These are phyloP conservation scores for Rhizopogon vinicolor DNA, from an alignment of 768 basidiomycete species.

Conservation along the genomic window DNA sequence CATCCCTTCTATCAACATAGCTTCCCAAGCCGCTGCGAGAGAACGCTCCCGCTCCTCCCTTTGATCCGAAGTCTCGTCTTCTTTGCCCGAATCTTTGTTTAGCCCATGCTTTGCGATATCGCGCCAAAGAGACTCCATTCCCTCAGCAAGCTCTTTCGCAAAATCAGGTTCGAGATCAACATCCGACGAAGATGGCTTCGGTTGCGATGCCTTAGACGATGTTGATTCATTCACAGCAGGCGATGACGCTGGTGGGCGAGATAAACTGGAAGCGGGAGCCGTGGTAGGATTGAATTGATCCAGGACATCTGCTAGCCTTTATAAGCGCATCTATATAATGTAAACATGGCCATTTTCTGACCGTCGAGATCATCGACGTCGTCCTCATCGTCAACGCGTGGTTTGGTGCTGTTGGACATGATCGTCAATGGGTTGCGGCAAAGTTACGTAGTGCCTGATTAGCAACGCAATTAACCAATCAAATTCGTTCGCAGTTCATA, in stretches of 20 bases:
- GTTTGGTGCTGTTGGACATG: constrained; percentile 11
- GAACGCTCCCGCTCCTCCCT: constrained; percentile 28
- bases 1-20: constrained; percentile 63
- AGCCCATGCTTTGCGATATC: constrained; percentile 14
- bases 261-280: constrained; percentile 7
- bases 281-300: constrained; percentile 35
- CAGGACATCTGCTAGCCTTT: constrained; percentile 37
- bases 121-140: constrained; percentile 42
- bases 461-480: too few species aligned
- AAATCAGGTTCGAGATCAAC: constrained; percentile 27
- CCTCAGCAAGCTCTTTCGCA: constrained; percentile 33
- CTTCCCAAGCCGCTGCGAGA: constrained; percentile 65
- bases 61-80: not conserved
- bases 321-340: constrained; percentile 8
- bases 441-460: too few species aligned
- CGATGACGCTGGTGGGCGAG: constrained; percentile 9
- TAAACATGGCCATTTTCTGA: constrained; percentile 10
- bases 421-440: too few species aligned
- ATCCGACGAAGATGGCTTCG: not conserved
- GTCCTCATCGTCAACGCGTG: constrained; percentile 30
- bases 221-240: constrained; percentile 12
- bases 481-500: too few species aligned
- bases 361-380: constrained; percentile 41
- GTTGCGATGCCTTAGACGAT: constrained; percentile 13
- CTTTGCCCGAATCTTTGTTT: constrained; percentile 10